Evolutionary conservation across 768 basidiomycete genomes (phyloP), one percentile per base, ranked within the genome.

Genomic region (Psilocybe azurescens): DNA sequence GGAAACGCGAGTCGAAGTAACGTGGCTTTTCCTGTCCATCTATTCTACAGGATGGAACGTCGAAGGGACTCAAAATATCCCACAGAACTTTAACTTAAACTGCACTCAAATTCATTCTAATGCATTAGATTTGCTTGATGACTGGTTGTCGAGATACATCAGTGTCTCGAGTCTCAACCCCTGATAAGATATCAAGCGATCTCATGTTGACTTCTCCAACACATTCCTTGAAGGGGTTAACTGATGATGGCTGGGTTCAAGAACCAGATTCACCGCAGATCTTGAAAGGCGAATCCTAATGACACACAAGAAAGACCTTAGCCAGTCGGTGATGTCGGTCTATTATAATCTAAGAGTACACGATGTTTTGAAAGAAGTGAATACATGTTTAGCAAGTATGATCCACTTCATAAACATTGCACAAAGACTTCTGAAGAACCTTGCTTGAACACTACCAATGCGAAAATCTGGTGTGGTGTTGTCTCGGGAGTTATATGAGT

Each of bases 111-210:
- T 41, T 44, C 54, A 29, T 29, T 39, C 24, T 16, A 50, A 33
- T 58, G 39, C 53, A 51, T 39, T 50, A 38, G 5, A 30, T 52
- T 44, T 16, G 14, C 18, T 14, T 6, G 47, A 58, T 51, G 41
- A 16, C 38, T 29, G 52, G 49, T 57, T 58, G 51, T 53, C 61
- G 56, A 57, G 51, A 62, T 56, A 16, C 61, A 58, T 52, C 55
- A 51, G 29, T 54, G 41, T 53, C 51, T 41, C 33, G 9, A 52
- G 52, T 50, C 29, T 44, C 44, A 32, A 46, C 44, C 56, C 56
- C 47, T 58, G 56, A 49, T 58, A 58, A 36, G 30, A 47, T 58
- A 33, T 36, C 36, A 20, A 36, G 33, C 47, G 18, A 32, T 38
- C 47, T 48, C 56, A 47, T 48, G 28, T 52, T 32, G 50, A 16